phyloP scores from a whole-genome alignment of 495 filamentous ascomycete genomes.

The Neohortaea acidophila region DNA sequence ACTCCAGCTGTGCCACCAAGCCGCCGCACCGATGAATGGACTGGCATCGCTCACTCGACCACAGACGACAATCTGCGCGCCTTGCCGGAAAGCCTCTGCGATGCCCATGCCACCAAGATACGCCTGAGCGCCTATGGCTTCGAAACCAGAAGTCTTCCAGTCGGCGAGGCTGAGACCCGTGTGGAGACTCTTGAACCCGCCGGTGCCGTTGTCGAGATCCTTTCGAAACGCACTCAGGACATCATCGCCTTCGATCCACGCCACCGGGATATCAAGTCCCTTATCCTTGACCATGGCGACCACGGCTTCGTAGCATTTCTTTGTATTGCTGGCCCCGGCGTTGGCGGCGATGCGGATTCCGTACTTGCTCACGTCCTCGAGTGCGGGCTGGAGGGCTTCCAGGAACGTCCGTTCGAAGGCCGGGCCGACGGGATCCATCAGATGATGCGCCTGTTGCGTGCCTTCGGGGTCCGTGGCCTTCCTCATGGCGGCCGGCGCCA shows the following conservation, averaged over 20 bases:
- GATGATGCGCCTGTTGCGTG: background rate
- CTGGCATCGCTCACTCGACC: slow-evolving; percentile 27
- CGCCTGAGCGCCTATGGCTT: slow-evolving; percentile 37
- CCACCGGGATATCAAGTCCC: slow-evolving; percentile 35
- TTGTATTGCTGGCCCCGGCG: slow-evolving; percentile 39
- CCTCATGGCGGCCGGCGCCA: slow-evolving; percentile 33
- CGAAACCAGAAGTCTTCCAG: slow-evolving; percentile 39
- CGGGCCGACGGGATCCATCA: slow-evolving; percentile 10
- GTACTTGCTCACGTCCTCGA: slow-evolving; percentile 35
- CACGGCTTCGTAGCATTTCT: slow-evolving; percentile 34
- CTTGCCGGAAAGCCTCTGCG: slow-evolving; percentile 22
- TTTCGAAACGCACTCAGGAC: slow-evolving; percentile 32
- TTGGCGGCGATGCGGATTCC: slow-evolving; percentile 44
- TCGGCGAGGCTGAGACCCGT: slow-evolving; percentile 34
- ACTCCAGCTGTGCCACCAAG: slow-evolving; percentile 27
- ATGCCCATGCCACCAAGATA: slow-evolving; percentile 28
- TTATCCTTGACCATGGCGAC: slow-evolving; percentile 30
- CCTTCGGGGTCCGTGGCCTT: slow-evolving; percentile 22
- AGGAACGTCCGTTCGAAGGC: slow-evolving; percentile 41
- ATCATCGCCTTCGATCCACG: slow-evolving; percentile 40
- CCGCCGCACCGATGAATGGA: slow-evolving; percentile 22
- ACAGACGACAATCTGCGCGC: slow-evolving; percentile 29
- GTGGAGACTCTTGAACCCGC: slow-evolving; percentile 36
- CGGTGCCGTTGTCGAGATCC: slow-evolving; percentile 25
- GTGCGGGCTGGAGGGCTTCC: slow-evolving; percentile 36